Evolutionary conservation across 2,329 filamentous ascomycete species (phyloP), one percentile per base, ranked within the genome.

Genomic region (Kalmusia sp.): DNA sequence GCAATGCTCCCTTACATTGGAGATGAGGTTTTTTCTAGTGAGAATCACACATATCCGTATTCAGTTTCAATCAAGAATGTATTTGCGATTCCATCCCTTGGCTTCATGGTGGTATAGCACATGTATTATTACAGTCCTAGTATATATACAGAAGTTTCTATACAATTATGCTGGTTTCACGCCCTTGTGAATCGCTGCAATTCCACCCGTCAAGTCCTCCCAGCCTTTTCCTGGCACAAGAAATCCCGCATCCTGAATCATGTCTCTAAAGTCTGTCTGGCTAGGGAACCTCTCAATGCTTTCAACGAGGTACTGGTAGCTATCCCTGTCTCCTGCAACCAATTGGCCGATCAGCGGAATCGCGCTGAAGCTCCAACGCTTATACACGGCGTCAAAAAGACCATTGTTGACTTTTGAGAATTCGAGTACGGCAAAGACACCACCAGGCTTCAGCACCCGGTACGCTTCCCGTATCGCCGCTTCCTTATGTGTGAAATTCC

Each of bases 241-340:
- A 70, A 99, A 99, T 1, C 93, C 93, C 3, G 91, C 93, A 22
- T 88, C 84, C 62, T 84, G 75, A 68, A 96, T 95, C 90, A 96
- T 92, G 28, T 85, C 82, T 60, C 88, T 84, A 70, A 96, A 99
- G 62, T 91, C 87, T 47, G 87, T 83, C 79, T 99, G 96, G 62
- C 81, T 88, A 0, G 95, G 96, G 72, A 98, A 98, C 41, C 85
- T 82, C 77, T 97, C 93, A 74, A 99, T 99, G 75, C 93, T 97
- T 82, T 99, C 95, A 8, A 99, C 95, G 8, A 99, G 82, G 77
- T 99, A 99, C 81, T 99, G 95, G 76, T 99, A 99, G 73, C 92
- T 96, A 69, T 96, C 93, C 51, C 93, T 83, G 73, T 99, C 96
- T 6, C 91, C 92, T 1, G 95, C 93, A 14, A 99, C 93, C 55